Evolutionary conservation across 352 stramenopile species (phyloP), one percentile per base, ranked within the genome.

Genomic region (Phytophthora litchii): DNA sequence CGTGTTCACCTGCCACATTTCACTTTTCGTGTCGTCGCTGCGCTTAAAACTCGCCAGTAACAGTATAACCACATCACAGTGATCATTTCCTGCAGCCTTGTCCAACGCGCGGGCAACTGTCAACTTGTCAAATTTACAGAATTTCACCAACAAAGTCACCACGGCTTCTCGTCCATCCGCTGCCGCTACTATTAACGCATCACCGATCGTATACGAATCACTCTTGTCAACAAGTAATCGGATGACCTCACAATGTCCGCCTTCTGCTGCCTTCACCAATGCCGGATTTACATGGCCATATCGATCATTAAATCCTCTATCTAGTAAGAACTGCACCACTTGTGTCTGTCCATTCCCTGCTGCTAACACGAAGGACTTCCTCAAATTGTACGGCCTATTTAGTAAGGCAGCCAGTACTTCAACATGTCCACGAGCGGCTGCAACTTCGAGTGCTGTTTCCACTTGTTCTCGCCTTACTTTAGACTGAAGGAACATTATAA

Each of bases 401-500:
- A 55, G 9, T 17, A 62, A 4, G 3, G 14, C 11, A 7, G 41
- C 23, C 17, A 62, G 13, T 23, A 55, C 36, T 34, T 16, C 17
- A 31, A 61, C 35, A 17, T 61, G 53, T 7, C 43, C 43, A 34
- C 31, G 23, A 17, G 34, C n/a, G 17, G 53, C 53, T 35, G 53
- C 53, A 42, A 42, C 41, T 43, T 54, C 43, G 1, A 61, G 43
- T 19, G 53, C 53, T 4, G 13, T 16, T n/a, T 54, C 42, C 34
- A 61, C 35, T 13, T 54, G 11, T 19, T 54, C 34, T 7, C 53
- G 32, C 3, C 42, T 41, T 19, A 41, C 43, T 23, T 20, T 38
- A 2, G 12, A 13, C 10, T 25, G 14, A 7, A 61, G 34, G 16
- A 40, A 61, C 11, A 8, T 98, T 72, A 97, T 98, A 61, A 89